Percentiles rank a stretch among this genome's conserved stretches.
Evolutionary conservation across 495 filamentous ascomycete genomes (phyloP).

Genomic region (Aspergillus cavernicola): DNA sequence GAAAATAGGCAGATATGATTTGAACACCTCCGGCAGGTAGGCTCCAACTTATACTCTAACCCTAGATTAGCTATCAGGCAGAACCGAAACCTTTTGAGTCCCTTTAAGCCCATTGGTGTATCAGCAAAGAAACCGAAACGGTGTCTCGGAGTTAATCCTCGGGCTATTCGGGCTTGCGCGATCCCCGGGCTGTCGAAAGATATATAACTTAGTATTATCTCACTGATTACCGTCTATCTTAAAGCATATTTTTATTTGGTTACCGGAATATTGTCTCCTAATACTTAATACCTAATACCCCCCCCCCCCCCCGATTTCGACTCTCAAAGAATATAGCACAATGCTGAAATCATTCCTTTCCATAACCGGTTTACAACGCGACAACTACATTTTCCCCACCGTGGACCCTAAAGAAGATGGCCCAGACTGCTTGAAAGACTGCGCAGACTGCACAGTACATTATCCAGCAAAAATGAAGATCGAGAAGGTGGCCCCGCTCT

Average conservation of each 20-base stretch:
- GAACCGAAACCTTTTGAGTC: too few relatives aligned
- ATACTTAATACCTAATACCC: background rate
- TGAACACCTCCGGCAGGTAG: too few relatives aligned
- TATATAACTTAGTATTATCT: background rate
- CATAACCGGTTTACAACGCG: slow-evolving; percentile 20
- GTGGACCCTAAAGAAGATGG: slow-evolving; percentile 71
- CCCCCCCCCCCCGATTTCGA: too few relatives aligned
- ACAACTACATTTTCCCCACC: slow-evolving; percentile 40
- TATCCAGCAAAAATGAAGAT: slow-evolving; percentile 71
- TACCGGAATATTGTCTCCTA: background rate
- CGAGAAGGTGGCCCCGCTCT: slow-evolving; percentile 70
- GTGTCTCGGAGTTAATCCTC: slow-evolving; percentile 1
- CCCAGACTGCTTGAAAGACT: slow-evolving; percentile 83
- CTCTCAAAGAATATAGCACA: background rate
- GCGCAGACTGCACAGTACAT: slow-evolving; percentile 69
- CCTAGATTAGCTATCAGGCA: background rate
- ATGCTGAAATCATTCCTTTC: slow-evolving; percentile 41
- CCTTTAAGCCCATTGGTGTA: background rate
- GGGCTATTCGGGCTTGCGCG: background rate
- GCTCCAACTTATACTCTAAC: too few relatives aligned
- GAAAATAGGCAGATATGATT: too few relatives aligned
- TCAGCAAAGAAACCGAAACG: background rate
- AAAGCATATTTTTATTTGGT: background rate
- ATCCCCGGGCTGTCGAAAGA: background rate
- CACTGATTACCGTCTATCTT: background rate